A percentile compares a stretch with the other conserved stretches of the same genome.
Evolutionary conservation across 2,329 filamentous ascomycete genomes (phyloP).

Genomic region (Phialocephala subalpina): DNA sequence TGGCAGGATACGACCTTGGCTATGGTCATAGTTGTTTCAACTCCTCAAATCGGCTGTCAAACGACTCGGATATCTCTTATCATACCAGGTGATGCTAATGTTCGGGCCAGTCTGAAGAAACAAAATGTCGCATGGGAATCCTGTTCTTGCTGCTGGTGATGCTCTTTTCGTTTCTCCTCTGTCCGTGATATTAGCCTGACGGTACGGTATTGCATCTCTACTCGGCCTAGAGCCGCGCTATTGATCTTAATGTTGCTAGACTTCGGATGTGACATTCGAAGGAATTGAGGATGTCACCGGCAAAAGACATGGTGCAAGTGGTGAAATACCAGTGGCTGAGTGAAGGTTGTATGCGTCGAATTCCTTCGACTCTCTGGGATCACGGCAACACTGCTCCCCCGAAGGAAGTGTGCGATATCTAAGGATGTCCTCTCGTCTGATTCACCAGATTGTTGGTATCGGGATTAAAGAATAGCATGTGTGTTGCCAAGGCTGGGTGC

Average conservation of each 20-base stretch:
- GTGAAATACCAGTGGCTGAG: background rate
- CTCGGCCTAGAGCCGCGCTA: background rate
- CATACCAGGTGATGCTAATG: background rate
- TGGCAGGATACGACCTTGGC: background rate
- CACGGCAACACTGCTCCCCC: too few species aligned
- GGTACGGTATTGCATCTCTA: background rate
- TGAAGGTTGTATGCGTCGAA: background rate
- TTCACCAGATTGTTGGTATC: too few species aligned
- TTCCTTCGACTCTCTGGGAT: too few species aligned
- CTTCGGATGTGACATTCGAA: background rate
- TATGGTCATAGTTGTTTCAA: conserved; percentile 7
- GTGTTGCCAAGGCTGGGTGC: too few species aligned
- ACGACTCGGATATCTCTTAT: background rate
- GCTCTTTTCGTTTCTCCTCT: background rate
- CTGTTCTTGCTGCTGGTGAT: background rate
- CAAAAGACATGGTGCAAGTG: background rate
- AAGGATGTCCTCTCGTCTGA: too few species aligned
- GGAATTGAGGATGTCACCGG: background rate
- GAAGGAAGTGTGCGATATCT: too few species aligned
- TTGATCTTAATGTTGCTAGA: background rate
- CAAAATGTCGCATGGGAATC: background rate
- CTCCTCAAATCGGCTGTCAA: background rate
- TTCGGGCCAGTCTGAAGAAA: conserved; percentile 4
- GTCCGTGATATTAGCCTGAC: background rate
- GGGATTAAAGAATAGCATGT: too few species aligned